Percentiles rank a stretch among this genome's conserved stretches.
Evolutionary conservation across 345 rosid species (phyloP).

Genomic region (Acer yangbiense): DNA sequence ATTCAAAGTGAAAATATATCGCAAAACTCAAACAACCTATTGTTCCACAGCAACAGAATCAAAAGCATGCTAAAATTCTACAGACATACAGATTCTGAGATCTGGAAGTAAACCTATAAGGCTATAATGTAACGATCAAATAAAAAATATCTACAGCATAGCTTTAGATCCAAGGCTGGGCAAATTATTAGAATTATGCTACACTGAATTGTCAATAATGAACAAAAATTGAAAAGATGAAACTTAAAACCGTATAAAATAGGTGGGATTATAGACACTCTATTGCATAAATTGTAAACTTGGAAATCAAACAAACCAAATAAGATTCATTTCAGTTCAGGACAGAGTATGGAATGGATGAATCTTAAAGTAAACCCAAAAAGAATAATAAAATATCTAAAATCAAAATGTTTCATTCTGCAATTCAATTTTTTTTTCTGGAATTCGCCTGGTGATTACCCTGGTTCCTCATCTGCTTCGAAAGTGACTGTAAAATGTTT

Average conservation of each 20-base stretch:
- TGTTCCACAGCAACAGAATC: background rate
- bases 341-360: background rate
- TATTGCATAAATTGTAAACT: background rate
- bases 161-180: background rate
- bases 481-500: background rate
- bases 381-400: background rate
- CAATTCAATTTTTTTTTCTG: background rate
- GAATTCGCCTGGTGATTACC: background rate
- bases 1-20: background rate
- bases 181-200: background rate
- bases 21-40: background rate
- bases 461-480: background rate
- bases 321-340: background rate
- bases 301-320: background rate
- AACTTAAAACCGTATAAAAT: background rate
- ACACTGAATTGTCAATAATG: background rate
- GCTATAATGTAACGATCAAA: background rate
- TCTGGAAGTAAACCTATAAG: background rate
- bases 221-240: background rate
- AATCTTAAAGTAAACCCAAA: background rate
- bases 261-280: background rate
- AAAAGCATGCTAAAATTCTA: background rate
- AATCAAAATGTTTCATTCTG: background rate
- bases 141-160: background rate
- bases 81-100: background rate